phyloP scores from a whole-genome alignment of 768 basidiomycete genomes.

The Dacryopinax primogenitus region DNA sequence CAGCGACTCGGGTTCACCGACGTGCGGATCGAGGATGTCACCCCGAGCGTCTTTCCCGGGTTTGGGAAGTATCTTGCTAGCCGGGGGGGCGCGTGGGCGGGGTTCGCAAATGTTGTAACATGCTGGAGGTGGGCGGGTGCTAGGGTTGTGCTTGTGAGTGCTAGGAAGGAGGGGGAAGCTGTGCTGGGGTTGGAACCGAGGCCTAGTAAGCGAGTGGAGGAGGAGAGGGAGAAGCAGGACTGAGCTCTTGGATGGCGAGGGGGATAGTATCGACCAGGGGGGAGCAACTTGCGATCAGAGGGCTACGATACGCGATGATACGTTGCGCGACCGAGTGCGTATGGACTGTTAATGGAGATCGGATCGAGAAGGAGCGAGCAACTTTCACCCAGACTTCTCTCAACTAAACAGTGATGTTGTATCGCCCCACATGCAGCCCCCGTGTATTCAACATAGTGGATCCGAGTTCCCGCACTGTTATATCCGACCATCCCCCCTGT shows the following conservation, averaged over 20 bases:
- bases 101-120: slow-evolving; percentile 32
- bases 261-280: not conserved
- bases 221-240: not conserved
- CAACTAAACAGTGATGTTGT: too few relatives aligned
- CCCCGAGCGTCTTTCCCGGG: slow-evolving; percentile 43
- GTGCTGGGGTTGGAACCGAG: not conserved
- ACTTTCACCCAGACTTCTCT: too few relatives aligned
- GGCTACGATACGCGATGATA: too few relatives aligned
- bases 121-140: slow-evolving; percentile 32
- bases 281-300: too few relatives aligned
- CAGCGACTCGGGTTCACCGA: slow-evolving; percentile 40
- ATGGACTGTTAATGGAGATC: too few relatives aligned
- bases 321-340: too few relatives aligned
- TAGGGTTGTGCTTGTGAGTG: slow-evolving; percentile 38
- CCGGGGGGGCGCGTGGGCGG: slow-evolving; percentile 33
- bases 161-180: slow-evolving; percentile 14
- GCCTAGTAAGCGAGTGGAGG: not conserved
- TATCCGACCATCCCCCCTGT: too few relatives aligned
- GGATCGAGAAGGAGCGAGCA: too few relatives aligned
- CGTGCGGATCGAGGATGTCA: slow-evolving; percentile 45
- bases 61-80: slow-evolving; percentile 38
- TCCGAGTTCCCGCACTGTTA: too few relatives aligned
- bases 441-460: too few relatives aligned
- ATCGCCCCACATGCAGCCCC: too few relatives aligned
- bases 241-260: not conserved